Conservation (phyloP, 495 filamentous ascomycete species). For the Copromyces sp. region DNA sequence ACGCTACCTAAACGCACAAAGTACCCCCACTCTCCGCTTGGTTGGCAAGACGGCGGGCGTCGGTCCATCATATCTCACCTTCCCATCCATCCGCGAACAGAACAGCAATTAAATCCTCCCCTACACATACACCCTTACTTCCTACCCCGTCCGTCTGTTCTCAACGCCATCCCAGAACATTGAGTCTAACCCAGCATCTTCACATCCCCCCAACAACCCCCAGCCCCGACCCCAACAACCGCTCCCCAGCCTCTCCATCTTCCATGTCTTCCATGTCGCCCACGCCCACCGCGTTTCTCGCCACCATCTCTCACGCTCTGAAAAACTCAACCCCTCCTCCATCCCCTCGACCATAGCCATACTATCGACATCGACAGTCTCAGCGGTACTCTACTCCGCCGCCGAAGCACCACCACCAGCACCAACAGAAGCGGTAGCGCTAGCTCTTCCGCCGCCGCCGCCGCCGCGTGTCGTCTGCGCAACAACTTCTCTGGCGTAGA, state of each 20-base stretch:
- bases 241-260: background rate
- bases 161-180: background rate
- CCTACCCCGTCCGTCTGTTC: no score
- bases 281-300: background rate
- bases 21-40: no score
- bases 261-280: no score
- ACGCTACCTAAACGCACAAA: no score
- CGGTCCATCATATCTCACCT: no score
- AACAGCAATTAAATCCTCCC: background rate
- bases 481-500: conserved; percentile 88
- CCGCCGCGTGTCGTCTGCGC: conserved; percentile 34
- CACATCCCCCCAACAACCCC: no score
- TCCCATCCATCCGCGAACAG: background rate
- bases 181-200: background rate
- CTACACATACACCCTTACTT: no score
- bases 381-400: background rate
- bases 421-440: background rate
- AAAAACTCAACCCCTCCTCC: background rate
- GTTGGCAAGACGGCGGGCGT: no score
- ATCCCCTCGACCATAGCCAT: background rate
- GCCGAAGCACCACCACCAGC: background rate
- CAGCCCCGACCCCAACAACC: no score
- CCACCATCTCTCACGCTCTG: background rate
- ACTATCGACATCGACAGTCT: background rate
- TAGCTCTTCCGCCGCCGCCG: background rate